Percentiles rank a stretch among this genome's conserved stretches.
Conservation (phyloP, 768 basidiomycete species). For the Lyophyllum atratum region DNA sequence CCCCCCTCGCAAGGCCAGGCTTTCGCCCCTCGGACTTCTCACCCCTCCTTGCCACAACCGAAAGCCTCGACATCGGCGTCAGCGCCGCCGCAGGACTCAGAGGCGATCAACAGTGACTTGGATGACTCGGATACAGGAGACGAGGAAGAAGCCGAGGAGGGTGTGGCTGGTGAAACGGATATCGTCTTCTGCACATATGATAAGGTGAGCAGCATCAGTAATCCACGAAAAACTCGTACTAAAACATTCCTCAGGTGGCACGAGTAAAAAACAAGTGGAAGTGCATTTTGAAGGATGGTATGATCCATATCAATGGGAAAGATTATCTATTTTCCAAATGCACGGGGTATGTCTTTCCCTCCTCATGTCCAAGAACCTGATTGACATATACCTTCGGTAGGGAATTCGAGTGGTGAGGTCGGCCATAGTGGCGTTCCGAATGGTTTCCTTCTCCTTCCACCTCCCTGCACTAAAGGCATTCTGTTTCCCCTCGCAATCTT, state of each 20-base stretch:
- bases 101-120: conserved; percentile 94
- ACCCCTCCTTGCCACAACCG: conserved; percentile 77
- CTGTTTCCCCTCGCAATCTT: conserved; percentile 3
- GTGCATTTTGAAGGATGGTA: conserved; percentile 94
- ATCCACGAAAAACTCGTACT: background rate
- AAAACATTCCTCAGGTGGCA: conserved; percentile 66
- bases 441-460: conserved; percentile 5
- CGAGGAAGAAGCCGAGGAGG: conserved; percentile 83
- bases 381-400: conserved; percentile 20
- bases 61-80: conserved; percentile 33
- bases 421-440: background rate
- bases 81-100: conserved; percentile 52
- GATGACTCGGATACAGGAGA: conserved; percentile 92
- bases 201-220: conserved; percentile 59
- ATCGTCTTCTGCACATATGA: conserved; percentile 99
- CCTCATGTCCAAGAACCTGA: background rate
- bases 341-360: conserved; percentile 69
- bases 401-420: conserved; percentile 43
- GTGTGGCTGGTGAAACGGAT: conserved; percentile 74
- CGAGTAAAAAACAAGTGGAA: conserved; percentile 99
- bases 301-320: conserved; percentile 95
- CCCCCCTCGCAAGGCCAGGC: conserved; percentile 59
- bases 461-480: background rate
- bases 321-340: conserved; percentile 98
- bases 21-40: conserved; percentile 70